Evolutionary conservation across 257 asterid species (phyloP), one percentile per base, ranked within the genome.

Genomic region (Catharanthus roseus): DNA sequence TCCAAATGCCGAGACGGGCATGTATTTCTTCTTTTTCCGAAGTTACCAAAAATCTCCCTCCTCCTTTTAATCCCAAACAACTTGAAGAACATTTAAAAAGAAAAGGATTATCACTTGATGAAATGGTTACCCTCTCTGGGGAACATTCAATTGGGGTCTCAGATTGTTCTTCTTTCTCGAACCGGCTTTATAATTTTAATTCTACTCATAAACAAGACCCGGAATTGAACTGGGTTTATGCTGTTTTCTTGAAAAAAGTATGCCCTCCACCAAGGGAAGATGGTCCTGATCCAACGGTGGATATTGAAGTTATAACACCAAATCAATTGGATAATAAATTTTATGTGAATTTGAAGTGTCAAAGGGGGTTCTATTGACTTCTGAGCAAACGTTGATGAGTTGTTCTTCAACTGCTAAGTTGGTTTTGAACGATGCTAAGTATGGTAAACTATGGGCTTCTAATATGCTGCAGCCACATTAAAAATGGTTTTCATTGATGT

Each of bases 61-160:
- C 90, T 12, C 90, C 90, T 0, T 89, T 82, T 81, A 83, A 82
- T 16, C 84, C 78, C 81, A 68, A 75, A 11, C 49, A 75, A 3
- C 87, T 86, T 13, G 12, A 72, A 1, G 79, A 75, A 71, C 83
- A 67, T 36, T 89, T 89, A 33, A 76, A 81, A 16, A 33, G 71
- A 1, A 89, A 89, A 78, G 92, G 90, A 1, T 65, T 89, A 42
- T 68, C 92, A 1, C 81, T 85, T 10, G 92, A 89, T 55, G 89
- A 89, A 13, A 89, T 89, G 92, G 96, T 89, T 3, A 84, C 88
- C 0, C 89, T 89, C 4, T 86, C 95, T 9, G 92, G 92, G 28
- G 83, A 92, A 3, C 89, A 88, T 24, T 88, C 92, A 10, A 75
- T 88, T 51, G 95, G 92, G 4, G 28, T 72, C 36, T 36, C 70